Conservation (phyloP, 164 flowering plant species). For the Nelumbo lutea region DNA sequence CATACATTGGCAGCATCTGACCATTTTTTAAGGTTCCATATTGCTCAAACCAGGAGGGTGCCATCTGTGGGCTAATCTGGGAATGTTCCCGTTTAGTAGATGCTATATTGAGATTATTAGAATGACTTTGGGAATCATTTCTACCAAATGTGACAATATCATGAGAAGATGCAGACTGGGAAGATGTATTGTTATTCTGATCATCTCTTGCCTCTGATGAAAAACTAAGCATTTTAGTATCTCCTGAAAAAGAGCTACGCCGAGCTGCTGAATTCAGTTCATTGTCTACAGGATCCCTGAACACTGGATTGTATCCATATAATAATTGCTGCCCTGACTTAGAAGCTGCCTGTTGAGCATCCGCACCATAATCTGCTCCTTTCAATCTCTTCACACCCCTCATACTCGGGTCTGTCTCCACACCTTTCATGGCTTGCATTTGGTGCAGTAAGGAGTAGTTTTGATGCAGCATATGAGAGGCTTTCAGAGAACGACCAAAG, state of each 20-base stretch:
- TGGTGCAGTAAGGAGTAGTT: slow-evolving; percentile 61
- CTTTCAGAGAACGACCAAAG: slow-evolving; percentile 51
- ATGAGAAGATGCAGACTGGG: slow-evolving; percentile 18
- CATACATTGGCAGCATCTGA: slow-evolving; percentile 31
- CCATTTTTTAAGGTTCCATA: slow-evolving; percentile 53
- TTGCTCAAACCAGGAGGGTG: slow-evolving; percentile 67
- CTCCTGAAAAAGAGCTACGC: slow-evolving; percentile 27
- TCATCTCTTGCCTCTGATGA: slow-evolving; percentile 19
- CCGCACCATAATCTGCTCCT: slow-evolving; percentile 32
- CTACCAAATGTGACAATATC: slow-evolving; percentile 23
- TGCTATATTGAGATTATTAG: slow-evolving; percentile 15
- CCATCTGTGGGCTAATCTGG: slow-evolving; percentile 60
- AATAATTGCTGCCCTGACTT: slow-evolving; percentile 25
- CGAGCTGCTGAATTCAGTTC: slow-evolving; percentile 16
- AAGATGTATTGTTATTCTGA: slow-evolving; percentile 22
- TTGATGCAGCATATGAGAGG: slow-evolving; percentile 31
- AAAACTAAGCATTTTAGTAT: slow-evolving; percentile 28
- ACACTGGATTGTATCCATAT: slow-evolving; percentile 27
- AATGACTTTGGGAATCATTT: slow-evolving; percentile 22
- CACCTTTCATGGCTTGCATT: slow-evolving; percentile 47
- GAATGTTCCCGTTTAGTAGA: slow-evolving; percentile 28
- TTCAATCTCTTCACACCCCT: slow-evolving; percentile 48
- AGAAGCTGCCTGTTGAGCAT: slow-evolving; percentile 29
- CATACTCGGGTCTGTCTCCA: slow-evolving; percentile 44
- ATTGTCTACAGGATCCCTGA: slow-evolving; percentile 22